These are phyloP conservation scores for Hypoxylon sp. DNA, from an alignment of 2,329 filamentous ascomycete genomes.

Conservation along the genomic window DNA sequence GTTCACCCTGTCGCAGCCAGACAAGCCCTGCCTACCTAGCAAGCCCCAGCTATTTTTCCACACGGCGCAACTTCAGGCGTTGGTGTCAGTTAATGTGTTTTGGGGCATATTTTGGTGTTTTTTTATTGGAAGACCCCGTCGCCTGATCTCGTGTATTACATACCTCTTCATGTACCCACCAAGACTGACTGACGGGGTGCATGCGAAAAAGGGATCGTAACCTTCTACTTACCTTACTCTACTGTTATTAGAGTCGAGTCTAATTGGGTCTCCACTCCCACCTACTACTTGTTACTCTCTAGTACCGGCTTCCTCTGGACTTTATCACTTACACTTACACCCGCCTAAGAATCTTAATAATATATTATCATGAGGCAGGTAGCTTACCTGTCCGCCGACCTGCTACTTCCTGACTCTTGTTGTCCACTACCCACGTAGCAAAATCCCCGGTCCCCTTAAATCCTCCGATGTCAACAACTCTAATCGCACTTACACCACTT, in stretches of 20 bases:
- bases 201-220: slow-evolving; percentile 38
- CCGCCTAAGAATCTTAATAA: slow-evolving; percentile 37
- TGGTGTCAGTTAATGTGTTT: slow-evolving; percentile 36
- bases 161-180: too few relatives aligned
- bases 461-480: slow-evolving; percentile 42
- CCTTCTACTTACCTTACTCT: slow-evolving; percentile 23
- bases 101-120: slow-evolving; percentile 21
- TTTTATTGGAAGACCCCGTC: slow-evolving; percentile 32
- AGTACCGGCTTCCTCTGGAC: slow-evolving; percentile 30
- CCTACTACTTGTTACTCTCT: slow-evolving; percentile 12
- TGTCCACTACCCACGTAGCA: slow-evolving; percentile 24
- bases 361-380: slow-evolving; percentile 37
- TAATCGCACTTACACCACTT: slow-evolving; percentile 38
- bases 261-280: slow-evolving; percentile 42
- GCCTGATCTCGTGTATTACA: slow-evolving; percentile 37
- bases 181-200: slow-evolving; percentile 20
- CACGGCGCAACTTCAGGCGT: slow-evolving; percentile 41
- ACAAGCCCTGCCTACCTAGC: slow-evolving; percentile 37
- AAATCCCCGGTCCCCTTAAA: slow-evolving; percentile 39
- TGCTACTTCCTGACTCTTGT: slow-evolving; percentile 21
- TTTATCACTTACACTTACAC: slow-evolving; percentile 33
- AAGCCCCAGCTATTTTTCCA: slow-evolving; percentile 41
- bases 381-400: slow-evolving; percentile 27
- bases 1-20: slow-evolving; percentile 42
- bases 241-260: slow-evolving; percentile 32